Base-by-base conservation (phyloP, 805 yeast species). In the Torulaspora delbrueckii region DNA sequence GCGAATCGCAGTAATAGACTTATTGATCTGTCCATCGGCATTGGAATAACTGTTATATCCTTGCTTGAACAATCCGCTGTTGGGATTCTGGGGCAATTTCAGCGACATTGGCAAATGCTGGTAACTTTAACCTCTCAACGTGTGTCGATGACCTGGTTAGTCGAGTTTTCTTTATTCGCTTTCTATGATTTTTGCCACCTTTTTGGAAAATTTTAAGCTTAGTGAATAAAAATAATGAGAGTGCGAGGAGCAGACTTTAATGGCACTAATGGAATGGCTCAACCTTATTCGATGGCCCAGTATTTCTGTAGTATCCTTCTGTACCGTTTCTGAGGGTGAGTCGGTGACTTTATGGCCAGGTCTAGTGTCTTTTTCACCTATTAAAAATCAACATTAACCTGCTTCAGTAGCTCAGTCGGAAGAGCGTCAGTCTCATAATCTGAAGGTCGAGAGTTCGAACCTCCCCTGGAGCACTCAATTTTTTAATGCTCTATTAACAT, bases 1-100 rank as follows among this genome's bases (percentile, higher is more conserved):
- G 58, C 96, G 80, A 50, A 93, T 88, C 1, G 99, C 99, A 59
- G 85, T 86, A 58, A 93, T 89, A 65, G 95, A 93, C 62, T 96
- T 81, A 58, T 79, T 78, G 47, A 91, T 86, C 40, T 96, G 98
- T 43, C 99, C 99, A 70, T 93, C 99, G 25, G 88, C 89, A 64
- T 84, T 84, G 37, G 85, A 76, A 60, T 86, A 84, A 27, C 88
- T 78, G 62, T 84, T 88, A 70, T 90, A 91, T 16, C 99, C 99
- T 65, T 87, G 96, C 66, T 93, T 93, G 75, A 93, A 93, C 41
- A 93, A 78, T 45, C 96, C 96, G 31, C 96, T 78, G 54, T 86
- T 86, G 37, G 98, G 98, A 40, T 95, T 96, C 56, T 80, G 81
- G 28, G 99, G 99, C 51, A 93, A 72, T 70, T 86, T 85, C 46